These are phyloP conservation scores for Cryptomeria japonica DNA, from an alignment of 75 land plant species.

Conservation along the genomic window DNA sequence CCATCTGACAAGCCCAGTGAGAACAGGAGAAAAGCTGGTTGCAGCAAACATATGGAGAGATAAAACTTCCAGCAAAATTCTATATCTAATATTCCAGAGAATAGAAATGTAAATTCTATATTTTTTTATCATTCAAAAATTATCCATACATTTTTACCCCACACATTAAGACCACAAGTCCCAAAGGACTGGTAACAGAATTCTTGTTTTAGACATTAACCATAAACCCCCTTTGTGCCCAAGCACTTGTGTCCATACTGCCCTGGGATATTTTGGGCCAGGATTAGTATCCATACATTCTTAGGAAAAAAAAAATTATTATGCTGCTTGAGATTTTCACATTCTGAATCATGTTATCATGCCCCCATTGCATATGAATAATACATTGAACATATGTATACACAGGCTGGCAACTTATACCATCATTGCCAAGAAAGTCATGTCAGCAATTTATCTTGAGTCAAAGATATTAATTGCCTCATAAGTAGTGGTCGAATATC, in stretches of 20 bases:
- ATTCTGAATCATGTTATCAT: too few species aligned
- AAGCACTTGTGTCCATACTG: not conserved
- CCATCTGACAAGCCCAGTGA: not conserved
- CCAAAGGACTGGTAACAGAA: not conserved
- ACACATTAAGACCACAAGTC: not conserved
- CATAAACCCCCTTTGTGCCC: not conserved
- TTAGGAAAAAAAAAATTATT: not conserved
- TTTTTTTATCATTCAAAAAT: not conserved
- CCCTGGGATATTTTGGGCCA: not conserved
- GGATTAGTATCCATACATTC: constrained; percentile 1
- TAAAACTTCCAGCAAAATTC: not conserved
- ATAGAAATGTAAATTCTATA: not conserved
- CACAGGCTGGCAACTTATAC: too few species aligned
- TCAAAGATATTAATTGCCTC: too few species aligned
- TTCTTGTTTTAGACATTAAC: not conserved
- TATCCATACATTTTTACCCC: not conserved
- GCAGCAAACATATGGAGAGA: not conserved
- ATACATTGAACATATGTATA: too few species aligned
- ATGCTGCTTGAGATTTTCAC: too few species aligned
- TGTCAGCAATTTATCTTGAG: too few species aligned
- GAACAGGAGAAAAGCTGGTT: not conserved
- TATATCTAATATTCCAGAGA: not conserved
- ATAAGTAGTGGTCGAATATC: too few species aligned
- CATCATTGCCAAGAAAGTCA: too few species aligned
- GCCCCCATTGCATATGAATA: too few species aligned